Evolutionary conservation across 495 filamentous ascomycete genomes (phyloP).

Genomic region (Gamarada debralockiae): DNA sequence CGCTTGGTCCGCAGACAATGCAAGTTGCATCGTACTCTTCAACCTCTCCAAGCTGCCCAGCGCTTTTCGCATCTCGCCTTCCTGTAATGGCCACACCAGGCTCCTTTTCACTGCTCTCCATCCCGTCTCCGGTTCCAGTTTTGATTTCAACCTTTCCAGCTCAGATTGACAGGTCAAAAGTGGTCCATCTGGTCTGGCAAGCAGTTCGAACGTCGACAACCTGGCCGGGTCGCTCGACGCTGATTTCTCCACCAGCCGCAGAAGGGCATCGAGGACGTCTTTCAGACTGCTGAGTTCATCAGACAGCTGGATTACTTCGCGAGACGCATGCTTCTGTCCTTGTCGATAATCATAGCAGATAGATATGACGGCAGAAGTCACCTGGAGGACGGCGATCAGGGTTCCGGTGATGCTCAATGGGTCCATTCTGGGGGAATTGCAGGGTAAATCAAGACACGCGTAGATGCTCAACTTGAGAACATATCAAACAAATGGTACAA

Average conservation of each 20-base stretch:
- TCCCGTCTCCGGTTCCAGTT: conserved; percentile 14
- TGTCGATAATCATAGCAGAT: conserved; percentile 16
- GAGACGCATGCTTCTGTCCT: neutral
- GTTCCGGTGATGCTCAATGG: conserved; percentile 9
- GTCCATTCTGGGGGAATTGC: conserved; percentile 8
- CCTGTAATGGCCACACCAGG: conserved; percentile 14
- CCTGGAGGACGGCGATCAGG: conserved; percentile 15
- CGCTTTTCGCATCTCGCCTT: conserved; percentile 8
- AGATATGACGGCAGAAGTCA: conserved; percentile 8
- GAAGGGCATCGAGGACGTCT: conserved; percentile 7
- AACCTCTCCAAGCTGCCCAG: conserved; percentile 8
- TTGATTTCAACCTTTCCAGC: conserved; percentile 9
- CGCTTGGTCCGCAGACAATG: conserved; percentile 12
- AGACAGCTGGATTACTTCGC: conserved; percentile 11
- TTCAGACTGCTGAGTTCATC: conserved; percentile 9
- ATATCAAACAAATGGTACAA: no score
- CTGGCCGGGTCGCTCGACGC: neutral
- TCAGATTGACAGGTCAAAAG: conserved; percentile 3
- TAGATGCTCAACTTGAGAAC: no score
- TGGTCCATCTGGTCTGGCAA: conserved; percentile 6
- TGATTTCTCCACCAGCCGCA: conserved; percentile 11
- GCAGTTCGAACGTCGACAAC: conserved; percentile 6
- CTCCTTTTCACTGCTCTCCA: conserved; percentile 7
- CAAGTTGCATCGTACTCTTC: conserved; percentile 13
- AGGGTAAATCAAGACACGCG: no score